Conservation (phyloP, 768 basidiomycete genomes). For the Cystofilobasidium macerans region DNA sequence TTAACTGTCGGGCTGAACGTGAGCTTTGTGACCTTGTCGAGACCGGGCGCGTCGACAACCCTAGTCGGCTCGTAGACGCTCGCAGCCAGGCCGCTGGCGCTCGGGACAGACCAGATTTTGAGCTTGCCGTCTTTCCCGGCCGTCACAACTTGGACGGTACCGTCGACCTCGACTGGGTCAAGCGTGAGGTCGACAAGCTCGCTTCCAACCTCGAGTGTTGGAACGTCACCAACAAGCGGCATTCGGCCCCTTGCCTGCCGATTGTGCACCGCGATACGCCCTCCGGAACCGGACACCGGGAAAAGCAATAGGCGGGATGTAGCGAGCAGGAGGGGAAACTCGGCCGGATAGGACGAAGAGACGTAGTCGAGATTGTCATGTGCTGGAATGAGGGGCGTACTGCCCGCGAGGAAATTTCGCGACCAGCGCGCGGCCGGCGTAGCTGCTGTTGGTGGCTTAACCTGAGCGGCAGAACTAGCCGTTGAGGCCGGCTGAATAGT, state of each 20-base stretch:
- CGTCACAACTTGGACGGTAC: constrained; percentile 27
- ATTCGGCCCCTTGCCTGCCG: constrained; percentile 36
- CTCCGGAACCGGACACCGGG: constrained; percentile 40
- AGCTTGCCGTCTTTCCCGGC: constrained; percentile 38
- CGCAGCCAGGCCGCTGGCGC: constrained; percentile 29
- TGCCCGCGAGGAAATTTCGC: constrained; percentile 39
- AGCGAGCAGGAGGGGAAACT: constrained; percentile 36
- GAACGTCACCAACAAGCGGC: constrained; percentile 30
- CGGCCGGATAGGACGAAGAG: constrained; percentile 32
- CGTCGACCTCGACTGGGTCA: constrained; percentile 31
- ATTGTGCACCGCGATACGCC: constrained; percentile 37
- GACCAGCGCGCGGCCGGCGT: constrained; percentile 35
- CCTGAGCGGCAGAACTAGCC: neutral
- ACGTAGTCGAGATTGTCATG: constrained; percentile 38
- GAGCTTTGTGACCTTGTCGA: constrained; percentile 37
- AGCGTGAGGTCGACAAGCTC: constrained; percentile 37
- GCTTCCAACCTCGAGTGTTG: constrained; percentile 32
- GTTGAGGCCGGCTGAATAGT: neutral
- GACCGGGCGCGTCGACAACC: constrained; percentile 27
- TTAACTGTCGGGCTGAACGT: constrained; percentile 36
- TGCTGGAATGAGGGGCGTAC: constrained; percentile 38
- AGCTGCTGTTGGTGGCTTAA: neutral
- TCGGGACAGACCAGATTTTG: constrained; percentile 33
- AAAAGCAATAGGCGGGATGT: constrained; percentile 35
- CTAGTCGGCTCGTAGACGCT: constrained; percentile 29